A percentile compares a stretch with the other conserved stretches of the same genome.
These are phyloP conservation scores for Neocatenulostroma microsporum DNA, from an alignment of 2,329 filamentous ascomycete genomes.

Conservation along the genomic window DNA sequence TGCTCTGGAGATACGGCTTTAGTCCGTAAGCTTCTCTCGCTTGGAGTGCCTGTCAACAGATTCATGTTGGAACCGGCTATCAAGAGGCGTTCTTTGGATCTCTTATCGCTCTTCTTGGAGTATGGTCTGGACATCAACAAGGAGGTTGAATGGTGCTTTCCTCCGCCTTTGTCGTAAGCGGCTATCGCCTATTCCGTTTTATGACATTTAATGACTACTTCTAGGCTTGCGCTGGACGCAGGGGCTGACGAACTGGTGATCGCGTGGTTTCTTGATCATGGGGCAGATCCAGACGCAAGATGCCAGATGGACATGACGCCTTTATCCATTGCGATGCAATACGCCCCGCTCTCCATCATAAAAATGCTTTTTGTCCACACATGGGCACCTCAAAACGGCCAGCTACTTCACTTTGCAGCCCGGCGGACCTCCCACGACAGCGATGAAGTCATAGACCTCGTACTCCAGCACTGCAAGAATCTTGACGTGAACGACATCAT, in stretches of 20 bases:
- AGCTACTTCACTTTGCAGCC: background rate
- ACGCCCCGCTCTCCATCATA: background rate
- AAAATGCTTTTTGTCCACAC: background rate
- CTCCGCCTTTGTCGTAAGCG: background rate
- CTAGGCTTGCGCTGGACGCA: background rate
- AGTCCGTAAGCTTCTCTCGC: too few species aligned
- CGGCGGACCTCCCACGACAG: background rate
- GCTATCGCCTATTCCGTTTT: background rate
- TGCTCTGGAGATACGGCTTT: too few species aligned
- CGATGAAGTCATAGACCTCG: background rate
- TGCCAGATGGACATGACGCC: background rate
- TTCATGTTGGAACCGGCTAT: background rate
- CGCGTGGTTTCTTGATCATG: background rate
- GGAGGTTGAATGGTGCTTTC: background rate
- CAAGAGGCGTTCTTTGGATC: background rate
- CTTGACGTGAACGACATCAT: background rate
- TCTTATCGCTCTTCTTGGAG: background rate
- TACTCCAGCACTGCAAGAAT: background rate
- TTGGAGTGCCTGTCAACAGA: background rate
- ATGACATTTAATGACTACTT: background rate
- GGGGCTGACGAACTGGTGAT: background rate
- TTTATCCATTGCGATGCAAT: background rate
- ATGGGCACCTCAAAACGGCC: background rate
- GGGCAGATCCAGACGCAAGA: background rate
- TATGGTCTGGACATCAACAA: constrained; percentile 1